These are phyloP conservation scores for Clarireedia hainanense DNA, from an alignment of 2,329 filamentous ascomycete genomes.

Conservation along the genomic window DNA sequence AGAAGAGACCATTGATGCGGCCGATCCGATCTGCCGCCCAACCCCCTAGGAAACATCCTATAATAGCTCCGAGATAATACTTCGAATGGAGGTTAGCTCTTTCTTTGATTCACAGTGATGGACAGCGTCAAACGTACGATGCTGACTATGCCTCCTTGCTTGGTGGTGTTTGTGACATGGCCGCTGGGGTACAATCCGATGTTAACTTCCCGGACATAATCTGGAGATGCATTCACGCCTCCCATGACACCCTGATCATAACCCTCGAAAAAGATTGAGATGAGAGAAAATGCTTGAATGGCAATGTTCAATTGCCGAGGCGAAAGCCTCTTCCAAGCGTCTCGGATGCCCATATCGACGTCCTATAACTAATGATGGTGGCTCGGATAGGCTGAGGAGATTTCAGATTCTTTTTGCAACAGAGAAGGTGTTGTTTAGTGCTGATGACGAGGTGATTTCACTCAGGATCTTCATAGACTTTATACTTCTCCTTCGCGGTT, in stretches of 20 bases:
- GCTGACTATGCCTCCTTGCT: constrained; percentile 26
- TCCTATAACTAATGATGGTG: background rate
- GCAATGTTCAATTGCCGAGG: background rate
- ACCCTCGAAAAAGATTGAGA: constrained; percentile 35
- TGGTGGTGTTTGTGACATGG: constrained; percentile 23
- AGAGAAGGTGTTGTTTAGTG: too few relatives aligned
- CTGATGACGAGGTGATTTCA: background rate
- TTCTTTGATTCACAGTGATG: background rate
- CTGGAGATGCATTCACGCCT: constrained; percentile 37
- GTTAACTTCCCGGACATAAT: constrained; percentile 38
- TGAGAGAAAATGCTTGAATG: constrained; percentile 5
- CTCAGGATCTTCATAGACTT: too few relatives aligned
- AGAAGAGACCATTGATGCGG: constrained; percentile 43
- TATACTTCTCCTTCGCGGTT: background rate
- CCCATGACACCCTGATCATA: constrained; percentile 50
- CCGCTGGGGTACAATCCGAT: constrained; percentile 15
- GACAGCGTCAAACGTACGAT: background rate
- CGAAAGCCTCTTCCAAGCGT: background rate
- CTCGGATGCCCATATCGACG: background rate
- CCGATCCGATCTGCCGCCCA: constrained; percentile 44
- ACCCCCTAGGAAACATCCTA: constrained; percentile 31
- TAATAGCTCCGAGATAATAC: constrained; percentile 28
- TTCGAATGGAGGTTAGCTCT: constrained; percentile 11
- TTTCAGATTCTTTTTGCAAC: too few relatives aligned
- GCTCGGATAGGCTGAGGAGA: too few relatives aligned